These are phyloP conservation scores for Cryptococcus sp. DNA, from an alignment of 1,284 basidiomycete species.

Conservation along the genomic window DNA sequence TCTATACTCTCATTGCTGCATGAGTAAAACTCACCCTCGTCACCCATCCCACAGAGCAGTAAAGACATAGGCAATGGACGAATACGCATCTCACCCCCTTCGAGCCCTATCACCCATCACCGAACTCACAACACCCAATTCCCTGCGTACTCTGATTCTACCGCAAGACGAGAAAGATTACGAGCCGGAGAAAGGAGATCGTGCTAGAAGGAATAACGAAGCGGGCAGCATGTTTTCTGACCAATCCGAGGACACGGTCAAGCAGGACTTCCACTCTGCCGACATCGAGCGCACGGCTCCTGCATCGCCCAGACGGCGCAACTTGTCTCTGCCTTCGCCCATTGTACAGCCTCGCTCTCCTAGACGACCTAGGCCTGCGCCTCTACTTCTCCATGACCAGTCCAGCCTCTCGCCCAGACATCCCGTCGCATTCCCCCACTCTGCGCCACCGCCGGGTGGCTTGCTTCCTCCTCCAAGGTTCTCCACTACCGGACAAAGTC, in stretches of 20 bases:
- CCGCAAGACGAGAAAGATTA: conserved; percentile 15
- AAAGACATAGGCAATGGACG: too few relatives aligned
- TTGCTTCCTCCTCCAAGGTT: conserved; percentile 16
- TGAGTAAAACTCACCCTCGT: too few relatives aligned
- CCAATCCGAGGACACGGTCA: conserved; percentile 20
- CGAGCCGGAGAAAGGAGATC: conserved; percentile 2
- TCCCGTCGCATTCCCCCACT: not conserved
- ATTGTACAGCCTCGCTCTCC: too few relatives aligned
- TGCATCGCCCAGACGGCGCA: not conserved
- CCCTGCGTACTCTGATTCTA: conserved; percentile 21
- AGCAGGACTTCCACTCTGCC: not conserved
- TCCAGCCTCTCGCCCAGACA: too few relatives aligned
- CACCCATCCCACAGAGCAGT: too few relatives aligned
- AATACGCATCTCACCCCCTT: conserved; percentile 1
- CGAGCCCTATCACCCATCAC: conserved; percentile 41
- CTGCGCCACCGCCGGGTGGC: conserved; percentile 12
- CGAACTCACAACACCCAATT: conserved; percentile 34
- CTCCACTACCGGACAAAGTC: conserved; percentile 3
- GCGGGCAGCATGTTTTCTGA: conserved; percentile 21
- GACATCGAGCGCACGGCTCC: not conserved
- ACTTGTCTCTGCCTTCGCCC: not conserved
- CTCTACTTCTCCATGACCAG: too few relatives aligned
- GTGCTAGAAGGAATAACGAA: conserved; percentile 1
- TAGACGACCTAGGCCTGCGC: too few relatives aligned
- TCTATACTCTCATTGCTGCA: too few relatives aligned